phyloP scores from a whole-genome alignment of 1,284 basidiomycete species.

The Pterulicium gracile region DNA sequence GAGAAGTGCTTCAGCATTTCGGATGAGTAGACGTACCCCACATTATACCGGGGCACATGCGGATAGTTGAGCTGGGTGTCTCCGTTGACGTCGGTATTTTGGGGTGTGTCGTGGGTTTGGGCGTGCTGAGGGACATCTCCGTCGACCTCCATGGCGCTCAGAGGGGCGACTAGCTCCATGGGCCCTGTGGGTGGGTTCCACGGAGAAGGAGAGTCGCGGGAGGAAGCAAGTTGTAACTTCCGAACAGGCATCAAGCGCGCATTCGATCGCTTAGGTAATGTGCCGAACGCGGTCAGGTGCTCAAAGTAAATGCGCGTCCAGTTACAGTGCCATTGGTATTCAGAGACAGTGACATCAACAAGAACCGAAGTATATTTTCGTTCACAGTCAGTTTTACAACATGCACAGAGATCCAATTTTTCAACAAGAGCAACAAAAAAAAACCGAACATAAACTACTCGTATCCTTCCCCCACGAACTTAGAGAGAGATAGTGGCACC shows the following conservation, averaged over 20 bases:
- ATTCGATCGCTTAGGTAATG: not conserved
- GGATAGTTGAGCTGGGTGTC: not conserved
- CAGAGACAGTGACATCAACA: no score
- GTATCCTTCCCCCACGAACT: no score
- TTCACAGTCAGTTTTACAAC: no score
- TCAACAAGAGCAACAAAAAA: no score
- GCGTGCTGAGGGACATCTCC: not conserved
- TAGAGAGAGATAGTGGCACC: no score
- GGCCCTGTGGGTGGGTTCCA: not conserved
- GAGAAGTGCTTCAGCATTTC: constrained; percentile 85
- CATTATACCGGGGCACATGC: constrained; percentile 13
- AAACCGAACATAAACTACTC: no score
- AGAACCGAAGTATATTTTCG: no score
- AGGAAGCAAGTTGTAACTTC: not conserved
- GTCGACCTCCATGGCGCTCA: not conserved
- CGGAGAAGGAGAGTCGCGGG: not conserved
- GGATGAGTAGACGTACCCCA: constrained; percentile 81
- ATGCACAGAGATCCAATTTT: no score
- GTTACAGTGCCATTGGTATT: no score
- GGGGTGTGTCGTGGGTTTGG: not conserved
- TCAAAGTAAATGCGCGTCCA: not conserved
- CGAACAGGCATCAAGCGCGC: not conserved
- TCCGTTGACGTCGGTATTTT: not conserved
- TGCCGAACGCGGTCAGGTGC: not conserved
- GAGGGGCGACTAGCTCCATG: not conserved